Percentiles rank a stretch among this genome's conserved stretches.
Conservation (phyloP, 768 basidiomycete species). For the Mycena albidolilacea region DNA sequence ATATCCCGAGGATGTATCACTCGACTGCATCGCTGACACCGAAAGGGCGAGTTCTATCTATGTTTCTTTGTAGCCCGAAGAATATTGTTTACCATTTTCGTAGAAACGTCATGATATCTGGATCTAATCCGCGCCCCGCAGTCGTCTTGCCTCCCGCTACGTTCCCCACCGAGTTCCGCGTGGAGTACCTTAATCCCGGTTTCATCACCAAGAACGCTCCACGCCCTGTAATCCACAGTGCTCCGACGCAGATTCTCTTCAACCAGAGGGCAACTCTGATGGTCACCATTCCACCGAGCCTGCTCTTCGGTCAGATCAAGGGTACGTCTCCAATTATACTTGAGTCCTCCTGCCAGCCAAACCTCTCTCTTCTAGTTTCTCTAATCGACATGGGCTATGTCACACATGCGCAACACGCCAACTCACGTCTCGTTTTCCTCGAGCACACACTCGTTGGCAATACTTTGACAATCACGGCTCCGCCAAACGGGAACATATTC, state of each 20-base stretch:
- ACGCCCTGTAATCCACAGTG: slow-evolving; percentile 42
- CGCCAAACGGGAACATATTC: slow-evolving; percentile 53
- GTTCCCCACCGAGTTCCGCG: slow-evolving; percentile 46
- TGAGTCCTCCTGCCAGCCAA: not conserved
- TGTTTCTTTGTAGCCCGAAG: not conserved
- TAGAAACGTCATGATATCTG: slow-evolving; percentile 66
- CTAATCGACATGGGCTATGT: slow-evolving; percentile 55
- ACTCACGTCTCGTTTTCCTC: slow-evolving; percentile 54
- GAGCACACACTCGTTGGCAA: slow-evolving; percentile 47
- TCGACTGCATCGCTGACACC: slow-evolving; percentile 71
- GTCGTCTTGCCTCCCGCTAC: slow-evolving; percentile 47
- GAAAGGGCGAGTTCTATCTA: slow-evolving; percentile 47
- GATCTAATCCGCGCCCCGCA: slow-evolving; percentile 69
- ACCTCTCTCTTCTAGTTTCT: slow-evolving; percentile 42
- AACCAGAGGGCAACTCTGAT: slow-evolving; percentile 51
- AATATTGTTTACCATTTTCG: slow-evolving; percentile 33
- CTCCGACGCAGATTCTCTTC: slow-evolving; percentile 49
- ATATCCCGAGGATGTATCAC: slow-evolving; percentile 70
- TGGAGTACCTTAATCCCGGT: slow-evolving; percentile 52
- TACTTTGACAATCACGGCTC: slow-evolving; percentile 52
- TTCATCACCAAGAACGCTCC: slow-evolving; percentile 45
- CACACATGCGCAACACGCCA: slow-evolving; percentile 54
- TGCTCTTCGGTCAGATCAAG: slow-evolving; percentile 33
- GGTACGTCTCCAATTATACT: slow-evolving; percentile 26
- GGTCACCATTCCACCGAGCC: slow-evolving; percentile 49